Base-by-base conservation (phyloP, 805 yeast genomes). In the Yarrowia alimentaria region DNA sequence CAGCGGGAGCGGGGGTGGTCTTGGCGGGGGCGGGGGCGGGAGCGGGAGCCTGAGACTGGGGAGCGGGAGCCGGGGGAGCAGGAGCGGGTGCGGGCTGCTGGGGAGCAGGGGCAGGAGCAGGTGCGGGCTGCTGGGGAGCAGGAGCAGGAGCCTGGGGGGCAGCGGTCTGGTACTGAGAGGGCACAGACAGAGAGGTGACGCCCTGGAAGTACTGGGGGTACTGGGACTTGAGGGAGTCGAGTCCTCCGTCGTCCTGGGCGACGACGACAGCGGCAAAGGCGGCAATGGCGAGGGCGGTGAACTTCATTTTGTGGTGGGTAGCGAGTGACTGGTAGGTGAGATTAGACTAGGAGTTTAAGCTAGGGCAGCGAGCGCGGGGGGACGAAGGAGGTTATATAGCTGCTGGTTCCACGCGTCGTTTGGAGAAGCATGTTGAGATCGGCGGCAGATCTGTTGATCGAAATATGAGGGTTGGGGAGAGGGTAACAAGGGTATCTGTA, bases 211-310 rank as follows among this genome's bases (percentile, higher is more conserved):
- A 37, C 43, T 37, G 17, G 43, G 43, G 43, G 43, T 37, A 37
- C 43, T 37, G 43, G 22, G 43, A 24, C 43, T 37, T 37, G 43
- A 37, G 43, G 43, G 43, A 11, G 22, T 37, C 43, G 30, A 37
- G 43, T 37, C 43, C 43, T 24, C 43, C 43, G 43, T 37, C 43
- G 43, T 37, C 43, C 43, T 37, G 43, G n/a, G 43, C 43, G 30
- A 24, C 30, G 43, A 17, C 43, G 17, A 37, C 30, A 11, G 43
- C 43, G 21, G 43, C 43, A 16, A 37, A 16, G 21, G 43, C 43
- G 12, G 43, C 43, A 37, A 37, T 37, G 43, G 43, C 43, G 25
- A 37, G 30, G n/a, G 43, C 43, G 43, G 43, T 37, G 43, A 37
- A 37, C 43, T 37, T 37, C 43, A 37, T 37, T 24, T 25, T 16